These are phyloP conservation scores for Hypomyces rosellus DNA, from an alignment of 2,329 filamentous ascomycete genomes.

Conservation along the genomic window DNA sequence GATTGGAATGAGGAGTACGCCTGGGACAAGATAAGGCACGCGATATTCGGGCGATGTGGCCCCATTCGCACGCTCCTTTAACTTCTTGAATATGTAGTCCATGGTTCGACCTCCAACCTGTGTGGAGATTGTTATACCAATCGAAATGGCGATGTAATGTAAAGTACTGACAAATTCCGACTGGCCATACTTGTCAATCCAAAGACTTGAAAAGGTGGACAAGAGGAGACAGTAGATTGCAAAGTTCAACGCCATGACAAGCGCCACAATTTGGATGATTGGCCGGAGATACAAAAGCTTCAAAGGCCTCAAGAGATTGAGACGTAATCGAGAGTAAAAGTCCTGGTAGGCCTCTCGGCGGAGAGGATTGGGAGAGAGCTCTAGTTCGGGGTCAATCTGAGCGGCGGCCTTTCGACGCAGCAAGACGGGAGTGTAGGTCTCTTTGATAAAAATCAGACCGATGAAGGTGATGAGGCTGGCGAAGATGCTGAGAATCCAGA, in stretches of 20 bases:
- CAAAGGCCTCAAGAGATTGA: too few species aligned
- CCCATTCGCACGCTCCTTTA: too few species aligned
- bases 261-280: conserved; percentile 39
- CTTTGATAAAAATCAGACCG: neutral
- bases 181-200: conserved; percentile 39
- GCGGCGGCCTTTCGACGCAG: conserved; percentile 22
- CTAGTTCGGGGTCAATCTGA: conserved; percentile 50
- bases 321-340: too few species aligned
- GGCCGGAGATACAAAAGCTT: conserved; percentile 26
- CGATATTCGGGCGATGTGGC: too few species aligned
- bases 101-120: too few species aligned
- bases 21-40: too few species aligned
- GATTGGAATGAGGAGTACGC: conserved; percentile 33
- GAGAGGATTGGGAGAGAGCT: conserved; percentile 26
- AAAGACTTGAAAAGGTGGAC: conserved; percentile 46
- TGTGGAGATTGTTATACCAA: too few species aligned
- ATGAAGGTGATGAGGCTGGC: neutral
- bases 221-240: conserved; percentile 47
- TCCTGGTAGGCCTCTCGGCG: neutral
- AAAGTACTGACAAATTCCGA: conserved; percentile 38
- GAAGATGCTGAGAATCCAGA: conserved; percentile 46
- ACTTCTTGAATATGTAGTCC: too few species aligned
- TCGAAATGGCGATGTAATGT: conserved; percentile 44
- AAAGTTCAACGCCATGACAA: conserved; percentile 42
- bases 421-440: neutral